These are phyloP conservation scores for Colletotrichum lentis DNA, from an alignment of 2,329 filamentous ascomycete species.

Conservation along the genomic window DNA sequence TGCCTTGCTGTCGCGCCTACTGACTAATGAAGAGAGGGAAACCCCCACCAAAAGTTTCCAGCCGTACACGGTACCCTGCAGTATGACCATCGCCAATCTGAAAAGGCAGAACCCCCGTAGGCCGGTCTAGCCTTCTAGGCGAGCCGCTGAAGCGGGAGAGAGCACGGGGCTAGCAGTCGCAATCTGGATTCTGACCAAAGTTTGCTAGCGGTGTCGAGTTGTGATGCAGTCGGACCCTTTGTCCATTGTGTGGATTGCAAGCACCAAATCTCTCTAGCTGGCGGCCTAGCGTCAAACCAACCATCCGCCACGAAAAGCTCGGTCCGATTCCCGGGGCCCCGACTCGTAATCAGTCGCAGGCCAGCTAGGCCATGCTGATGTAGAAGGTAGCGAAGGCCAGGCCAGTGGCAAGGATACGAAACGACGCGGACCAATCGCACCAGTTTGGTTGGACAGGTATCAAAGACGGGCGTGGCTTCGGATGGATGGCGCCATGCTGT, in stretches of 20 bases:
- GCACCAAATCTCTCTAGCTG: slow-evolving; percentile 20
- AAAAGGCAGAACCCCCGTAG: slow-evolving; percentile 2
- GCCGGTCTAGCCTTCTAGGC: slow-evolving; percentile 11
- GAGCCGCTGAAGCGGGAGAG: slow-evolving; percentile 8
- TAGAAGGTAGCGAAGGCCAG: neutral
- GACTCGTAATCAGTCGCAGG: slow-evolving; percentile 17
- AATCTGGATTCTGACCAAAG: neutral
- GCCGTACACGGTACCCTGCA: slow-evolving; percentile 8
- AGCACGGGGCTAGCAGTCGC: neutral
- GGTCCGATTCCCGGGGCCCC: slow-evolving; percentile 26
- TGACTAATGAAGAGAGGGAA: slow-evolving; percentile 17
- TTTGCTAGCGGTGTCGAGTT: slow-evolving; percentile 8
- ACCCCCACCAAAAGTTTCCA: neutral
- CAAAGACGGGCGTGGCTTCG: slow-evolving; percentile 27
- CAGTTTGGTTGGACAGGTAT: slow-evolving; percentile 19
- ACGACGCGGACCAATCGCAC: slow-evolving; percentile 23
- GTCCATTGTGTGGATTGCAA: slow-evolving; percentile 6
- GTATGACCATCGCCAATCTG: slow-evolving; percentile 19
- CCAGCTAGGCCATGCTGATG: neutral
- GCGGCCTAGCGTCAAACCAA: slow-evolving; percentile 1
- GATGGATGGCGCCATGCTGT: slow-evolving; percentile 24
- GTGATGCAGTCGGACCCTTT: neutral
- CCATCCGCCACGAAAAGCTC: slow-evolving; percentile 24
- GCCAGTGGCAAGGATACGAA: slow-evolving; percentile 20
- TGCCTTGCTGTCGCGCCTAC: slow-evolving; percentile 10